Base-by-base conservation (phyloP, 2,329 filamentous ascomycete genomes). In the Rhynchosporium agropyri region DNA sequence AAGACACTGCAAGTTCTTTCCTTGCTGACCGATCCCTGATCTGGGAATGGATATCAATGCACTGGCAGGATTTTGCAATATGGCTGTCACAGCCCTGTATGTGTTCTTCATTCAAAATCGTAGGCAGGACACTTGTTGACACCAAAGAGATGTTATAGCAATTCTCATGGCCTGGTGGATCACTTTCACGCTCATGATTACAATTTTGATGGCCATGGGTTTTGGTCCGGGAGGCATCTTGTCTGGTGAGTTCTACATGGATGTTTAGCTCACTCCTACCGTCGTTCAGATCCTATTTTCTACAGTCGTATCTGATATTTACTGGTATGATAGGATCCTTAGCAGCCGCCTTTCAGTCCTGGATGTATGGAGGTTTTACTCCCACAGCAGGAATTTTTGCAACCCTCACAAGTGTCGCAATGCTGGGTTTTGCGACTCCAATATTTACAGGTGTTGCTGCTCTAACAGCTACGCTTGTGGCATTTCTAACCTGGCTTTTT, bases 111-210 rank as follows among this genome's bases (percentile, higher is more conserved):
- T 50, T 28, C 20, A 50, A 50, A 33, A 50, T 2, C 3, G 3
- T 50, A 29, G 4, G 48, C 48, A 50, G 7, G 48, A 8, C 20
- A 50, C 20, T 50, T 50, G 48, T 33, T 50, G 29, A 33, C 48
- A 50, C 48, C 29, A 33, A 50, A 50, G 48, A 50, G 48, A 50
- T 33, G 20, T 50, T 20, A 28, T 28, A 50, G 48, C 48, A 50
- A 12, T 36, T 36, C 33, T 36, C 33, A 36, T 1, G 2, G 33
- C 33, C 33, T 36, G 1, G 33, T 36, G 33, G 48, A 50, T 33
- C 29, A 50, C 48, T 50, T 50, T 50, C 48, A 50, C 48, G 48
- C 48, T 50, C 48, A 28, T 50, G 48, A 50, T 50, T 50, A 50
- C 29, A 50, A 1, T 50, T 28, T 28, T 50, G 20, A 50, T 50